Base-by-base conservation (phyloP, 805 yeast genomes). In the Metschnikowia kunwiensis region DNA sequence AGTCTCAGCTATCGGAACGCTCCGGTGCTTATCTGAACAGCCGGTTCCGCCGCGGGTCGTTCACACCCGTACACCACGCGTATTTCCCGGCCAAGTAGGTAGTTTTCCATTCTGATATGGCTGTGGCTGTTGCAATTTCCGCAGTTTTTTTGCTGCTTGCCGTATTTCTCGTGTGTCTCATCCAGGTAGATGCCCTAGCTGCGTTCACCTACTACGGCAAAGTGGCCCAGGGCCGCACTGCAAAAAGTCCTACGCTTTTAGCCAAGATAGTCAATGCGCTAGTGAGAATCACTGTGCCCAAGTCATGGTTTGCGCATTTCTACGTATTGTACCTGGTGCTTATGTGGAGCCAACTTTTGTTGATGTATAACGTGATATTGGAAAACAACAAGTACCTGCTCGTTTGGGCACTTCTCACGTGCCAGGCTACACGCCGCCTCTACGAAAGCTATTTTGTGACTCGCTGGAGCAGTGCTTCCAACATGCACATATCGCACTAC, bases 401-500 rank as follows among this genome's bases (percentile, higher is more conserved):
- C 2, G 43, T 61, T 1, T 56, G 56, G 38, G 20, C 28, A 8
- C 40, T 62, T 24, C 35, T 57, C 5, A 37, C 62, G 24, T 39
- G 74, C 2, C 93, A 84, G 49, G 74, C 80, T 1, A 12, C 60
- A 2, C 60, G 88, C 50, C 61, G 93, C 42, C 42, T 68, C 2
- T 61, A 63, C 30, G 93, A 84, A 53, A 75, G 83, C 27, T 39
- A 63, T 2, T 63, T 47, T 33, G 65, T 83, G 14, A 65, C 74
- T 24, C 73, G 65, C 24, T 78, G 72, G 53, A 63, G 72, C 3
- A 28, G 54, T 2, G 50, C 51, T 1, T 68, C 87, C 2, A 68
- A 68, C 40, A 83, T 84, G 65, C 80, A 82, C 50, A 49, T 82
- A 24, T 63, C 77, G 1, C 93, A 84, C 57, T 84, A 82, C 49